Conservation (phyloP, 208 protist species). For the Trypanosomatidae sp. region DNA sequence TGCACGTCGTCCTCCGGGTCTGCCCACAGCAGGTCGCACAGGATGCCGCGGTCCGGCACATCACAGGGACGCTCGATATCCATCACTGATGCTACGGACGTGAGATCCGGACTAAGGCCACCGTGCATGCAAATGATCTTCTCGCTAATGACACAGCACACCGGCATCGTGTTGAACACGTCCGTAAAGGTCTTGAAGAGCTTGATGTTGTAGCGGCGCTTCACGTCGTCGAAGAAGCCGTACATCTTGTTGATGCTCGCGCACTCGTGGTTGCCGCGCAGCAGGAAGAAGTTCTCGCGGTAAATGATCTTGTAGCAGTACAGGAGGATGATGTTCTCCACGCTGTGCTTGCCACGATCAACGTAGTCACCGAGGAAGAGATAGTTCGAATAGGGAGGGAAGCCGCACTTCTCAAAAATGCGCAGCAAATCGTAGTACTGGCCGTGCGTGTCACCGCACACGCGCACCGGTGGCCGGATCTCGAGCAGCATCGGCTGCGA, state of each 20-base stretch:
- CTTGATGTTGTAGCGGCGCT: constrained; percentile 93
- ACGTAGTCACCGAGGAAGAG: constrained; percentile 99
- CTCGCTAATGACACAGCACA: constrained; percentile 98
- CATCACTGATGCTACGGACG: too few relatives aligned
- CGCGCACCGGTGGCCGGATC: constrained; percentile 82
- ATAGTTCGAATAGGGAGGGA: constrained; percentile 99
- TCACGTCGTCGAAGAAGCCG: constrained; percentile 99
- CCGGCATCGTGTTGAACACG: constrained; percentile 99
- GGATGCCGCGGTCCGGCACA: constrained; percentile 99
- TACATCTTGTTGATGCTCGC: constrained; percentile 98
- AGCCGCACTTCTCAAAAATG: constrained; percentile 99
- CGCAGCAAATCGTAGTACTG: constrained; percentile 99
- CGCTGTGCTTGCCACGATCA: constrained; percentile 96
- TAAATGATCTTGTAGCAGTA: constrained; percentile 97
- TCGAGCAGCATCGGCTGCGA: constrained; percentile 91
- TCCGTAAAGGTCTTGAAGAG: constrained; percentile 99
- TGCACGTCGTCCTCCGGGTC: constrained; percentile 86
- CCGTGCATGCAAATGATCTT: constrained; percentile 99
- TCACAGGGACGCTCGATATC: constrained; percentile 97
- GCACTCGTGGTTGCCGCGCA: constrained; percentile 99
- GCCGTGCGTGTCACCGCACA: constrained; percentile 98
- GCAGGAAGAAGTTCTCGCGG: constrained; percentile 98
- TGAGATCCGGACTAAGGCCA: too few relatives aligned
- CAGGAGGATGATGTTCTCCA: constrained; percentile 93
- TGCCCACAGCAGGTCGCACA: constrained; percentile 99